Conservation (phyloP, 148 eudicot species). For the Selenicereus undatus region DNA sequence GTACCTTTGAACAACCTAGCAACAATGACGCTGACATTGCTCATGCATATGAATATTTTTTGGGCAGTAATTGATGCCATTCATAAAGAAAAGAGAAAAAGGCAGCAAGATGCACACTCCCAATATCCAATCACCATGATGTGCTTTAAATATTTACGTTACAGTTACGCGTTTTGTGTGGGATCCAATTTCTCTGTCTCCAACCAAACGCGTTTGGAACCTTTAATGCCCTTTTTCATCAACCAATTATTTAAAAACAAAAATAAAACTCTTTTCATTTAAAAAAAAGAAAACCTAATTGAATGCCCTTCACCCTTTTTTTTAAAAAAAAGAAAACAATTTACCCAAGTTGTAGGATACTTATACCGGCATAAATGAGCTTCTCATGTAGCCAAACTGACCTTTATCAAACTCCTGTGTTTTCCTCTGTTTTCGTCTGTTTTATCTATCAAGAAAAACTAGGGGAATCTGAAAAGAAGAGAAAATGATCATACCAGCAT, state of each 20-base stretch:
- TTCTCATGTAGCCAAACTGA: background rate
- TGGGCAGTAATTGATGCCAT: background rate
- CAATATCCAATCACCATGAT: background rate
- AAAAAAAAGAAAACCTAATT: too few relatives aligned
- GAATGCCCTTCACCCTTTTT: background rate
- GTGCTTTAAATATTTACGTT: background rate
- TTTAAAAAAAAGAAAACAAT: background rate
- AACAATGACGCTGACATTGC: background rate
- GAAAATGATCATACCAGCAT: slow-evolving; percentile 21
- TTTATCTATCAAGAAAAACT: background rate
- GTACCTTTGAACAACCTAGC: background rate
- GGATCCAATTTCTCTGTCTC: background rate
- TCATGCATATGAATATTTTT: background rate
- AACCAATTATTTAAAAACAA: too few relatives aligned
- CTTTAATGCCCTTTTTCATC: background rate
- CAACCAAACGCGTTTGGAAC: background rate
- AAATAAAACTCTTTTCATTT: too few relatives aligned
- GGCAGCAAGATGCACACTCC: background rate
- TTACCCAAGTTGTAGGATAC: background rate
- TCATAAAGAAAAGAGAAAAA: too few relatives aligned
- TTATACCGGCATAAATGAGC: background rate
- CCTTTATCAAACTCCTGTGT: background rate
- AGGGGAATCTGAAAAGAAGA: background rate
- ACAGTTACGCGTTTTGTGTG: slow-evolving; percentile 2
- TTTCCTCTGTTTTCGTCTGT: slow-evolving; percentile 7